Evolutionary conservation across 805 yeast genomes (phyloP), one percentile per base, ranked within the genome.

Genomic region (Starmerella vaccinii): DNA sequence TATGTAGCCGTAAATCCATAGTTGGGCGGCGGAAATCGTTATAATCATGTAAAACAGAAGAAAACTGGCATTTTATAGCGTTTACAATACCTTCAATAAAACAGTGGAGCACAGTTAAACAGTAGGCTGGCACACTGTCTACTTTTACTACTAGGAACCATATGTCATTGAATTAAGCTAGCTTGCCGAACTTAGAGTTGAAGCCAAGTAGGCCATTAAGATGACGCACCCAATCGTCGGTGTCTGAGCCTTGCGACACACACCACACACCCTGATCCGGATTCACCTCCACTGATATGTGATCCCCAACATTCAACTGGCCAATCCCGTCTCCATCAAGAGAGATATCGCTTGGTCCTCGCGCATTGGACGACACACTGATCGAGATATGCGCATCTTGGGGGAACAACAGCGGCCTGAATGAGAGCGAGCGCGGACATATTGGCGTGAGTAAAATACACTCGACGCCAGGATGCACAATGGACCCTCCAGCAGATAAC

Each of bases 221-320:
- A 30, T 95, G 95, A 51, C 76, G 76, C 1, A 89, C 88, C 97
- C 97, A 90, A 63, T 90, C 97, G 57, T 83, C 82, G 55, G 81
- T 86, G 7, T 82, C 74, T 2, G 58, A 50, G 13, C 53, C 52
- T 53, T 80, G 75, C 0, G 95, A 85, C 3, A 90, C 81, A 67
- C 97, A 89, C 81, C 92, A 88, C 15, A 89, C 80, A 0, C 95
- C 95, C 15, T 53, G 57, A 42, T 55, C 65, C 39, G 54, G 52
- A 39, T 59, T 61, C 5, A 62, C 46, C 43, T 60, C 60, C n/a
- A 65, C 61, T 26, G 57, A 50, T 22, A 65, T 60, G 22, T 49
- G 47, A 65, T 89, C 96, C 8, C 89, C 95, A 1, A 80, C 80
- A 29, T 69, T 65, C 49, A 90, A 68, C 57, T 75, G 77, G 10